Base-by-base conservation (phyloP, 2,329 filamentous ascomycete genomes). In the Diaporthe velutina region DNA sequence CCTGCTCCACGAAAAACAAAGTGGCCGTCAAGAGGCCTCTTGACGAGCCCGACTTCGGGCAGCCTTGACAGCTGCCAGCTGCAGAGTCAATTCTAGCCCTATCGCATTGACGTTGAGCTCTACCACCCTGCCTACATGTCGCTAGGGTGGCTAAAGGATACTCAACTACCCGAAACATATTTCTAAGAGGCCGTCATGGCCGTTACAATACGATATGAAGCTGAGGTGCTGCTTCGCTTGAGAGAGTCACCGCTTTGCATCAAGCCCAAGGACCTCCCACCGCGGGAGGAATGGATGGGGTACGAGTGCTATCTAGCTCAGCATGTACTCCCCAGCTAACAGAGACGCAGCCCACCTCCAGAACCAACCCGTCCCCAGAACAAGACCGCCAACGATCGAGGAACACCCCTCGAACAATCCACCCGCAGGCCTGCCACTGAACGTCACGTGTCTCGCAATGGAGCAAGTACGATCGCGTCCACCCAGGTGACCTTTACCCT, bases 221-320 rank as follows among this genome's bases (percentile, higher is more conserved):
- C 90, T 84, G 94, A 96, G 77, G 90, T 94, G 84, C 88, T 98
- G 79, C 87, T 95, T 80, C 88, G 89, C 83, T 87, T 98, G 80
- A 91, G 93, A 84, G 88, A 93, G 75, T 98, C 96, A 77, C 95
- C 95, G 78, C 88, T 98, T 83, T 95, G 95, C 81, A 87, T 90
- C 79, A 97, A 94, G 84, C 96, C 96, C 61, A 87, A 93, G 77
- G 90, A 89, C 77, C 89, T 98, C 60, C 96, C 95, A 78, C 93
- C 95, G 35, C 90, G 93, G 77, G 95, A 98, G 86, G 95, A 98
- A 87, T 98, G 96, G 96, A 98, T 98, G 95, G 95, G 96, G 94
- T 98, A 88, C 82, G 90, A 66, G 55, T 67, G 71, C 22, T 64
- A 38, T 40, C 55, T 68, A 33, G 61, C 28, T 55, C 55, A 66